phyloP scores from a whole-genome alignment of 306 rosid species.

The Prunus armeniaca region DNA sequence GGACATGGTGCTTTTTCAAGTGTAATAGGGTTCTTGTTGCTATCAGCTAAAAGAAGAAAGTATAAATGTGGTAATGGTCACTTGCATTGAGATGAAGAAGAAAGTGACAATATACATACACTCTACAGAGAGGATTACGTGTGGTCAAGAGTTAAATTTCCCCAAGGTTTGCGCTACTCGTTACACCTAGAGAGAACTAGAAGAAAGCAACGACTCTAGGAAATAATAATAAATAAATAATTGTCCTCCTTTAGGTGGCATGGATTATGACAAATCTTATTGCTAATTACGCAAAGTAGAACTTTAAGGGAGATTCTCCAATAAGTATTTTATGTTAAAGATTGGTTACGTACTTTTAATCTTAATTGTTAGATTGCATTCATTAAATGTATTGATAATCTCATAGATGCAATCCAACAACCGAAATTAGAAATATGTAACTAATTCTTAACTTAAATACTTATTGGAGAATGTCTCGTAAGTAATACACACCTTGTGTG shows the following conservation, averaged over 20 bases:
- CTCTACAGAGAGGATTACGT: slow-evolving; percentile 27
- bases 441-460: too few relatives aligned
- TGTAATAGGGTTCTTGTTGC: slow-evolving; percentile 11
- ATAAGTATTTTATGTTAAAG: too few relatives aligned
- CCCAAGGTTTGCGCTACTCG: slow-evolving; percentile 12
- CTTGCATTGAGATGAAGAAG: background rate
- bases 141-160: slow-evolving; percentile 23
- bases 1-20: background rate
- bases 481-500: too few relatives aligned
- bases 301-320: too few relatives aligned
- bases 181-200: background rate
- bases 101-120: background rate
- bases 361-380: rapidly evolving
- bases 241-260: too few relatives aligned
- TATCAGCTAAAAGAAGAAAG: slow-evolving; percentile 5
- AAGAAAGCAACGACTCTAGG: background rate
- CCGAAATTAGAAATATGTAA: too few relatives aligned
- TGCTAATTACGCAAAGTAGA: too few relatives aligned
- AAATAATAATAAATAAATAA: too few relatives aligned
- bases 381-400: rapidly evolving
- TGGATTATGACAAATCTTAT: too few relatives aligned
- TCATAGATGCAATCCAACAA: too few relatives aligned
- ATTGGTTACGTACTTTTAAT: too few relatives aligned
- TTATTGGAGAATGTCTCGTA: too few relatives aligned
- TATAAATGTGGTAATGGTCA: background rate